Evolutionary conservation across 331 rosid genomes (phyloP), one percentile per base, ranked within the genome.

Genomic region (Malus hybrid): DNA sequence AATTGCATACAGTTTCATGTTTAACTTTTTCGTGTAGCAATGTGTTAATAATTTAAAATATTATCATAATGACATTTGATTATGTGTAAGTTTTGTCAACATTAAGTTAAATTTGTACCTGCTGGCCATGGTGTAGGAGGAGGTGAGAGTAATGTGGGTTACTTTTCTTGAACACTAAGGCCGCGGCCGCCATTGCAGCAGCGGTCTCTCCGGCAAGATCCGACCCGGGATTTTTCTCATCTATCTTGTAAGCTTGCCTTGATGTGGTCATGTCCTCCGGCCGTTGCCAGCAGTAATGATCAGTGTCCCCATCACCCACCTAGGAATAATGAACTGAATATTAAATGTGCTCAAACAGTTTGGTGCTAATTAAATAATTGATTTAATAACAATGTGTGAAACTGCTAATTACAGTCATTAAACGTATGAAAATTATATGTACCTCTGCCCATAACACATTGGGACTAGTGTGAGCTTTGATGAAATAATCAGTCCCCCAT

Each of bases 251-350:
- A 2, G 99, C 99, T 73, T 87, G 93, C 82, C 99, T 80, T 27
- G 99, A 94, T 0, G 99, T 94, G 12, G 99, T 90, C 99, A 94
- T 94, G 83, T 94, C 99, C 85, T 94, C 99, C 42, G 99, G 88
- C 1, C 99, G 70, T 78, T 94, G 99, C 99, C 99, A 94, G 65
- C 99, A 94, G 71, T 94, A 94, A 54, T 94, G 99, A 48, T 94
- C 99, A 9, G 97, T 94, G 87, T 92, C 97, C 31, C 99, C 99
- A 80, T 94, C 97, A 6, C 99, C 99, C 73, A 94, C 99, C 99
- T 94, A 46, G 24, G 10, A 8, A 15, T 15, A 46, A 69, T 32
- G 28, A 10, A 56, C 3, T 16, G 10, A 70, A 9, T 28, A 15
- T 68, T 48, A 10, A 50, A 27, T 71, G 19, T 34, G 16, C 4